Base-by-base conservation (phyloP, 306 rosid species). In the Gleditsia sinensis region DNA sequence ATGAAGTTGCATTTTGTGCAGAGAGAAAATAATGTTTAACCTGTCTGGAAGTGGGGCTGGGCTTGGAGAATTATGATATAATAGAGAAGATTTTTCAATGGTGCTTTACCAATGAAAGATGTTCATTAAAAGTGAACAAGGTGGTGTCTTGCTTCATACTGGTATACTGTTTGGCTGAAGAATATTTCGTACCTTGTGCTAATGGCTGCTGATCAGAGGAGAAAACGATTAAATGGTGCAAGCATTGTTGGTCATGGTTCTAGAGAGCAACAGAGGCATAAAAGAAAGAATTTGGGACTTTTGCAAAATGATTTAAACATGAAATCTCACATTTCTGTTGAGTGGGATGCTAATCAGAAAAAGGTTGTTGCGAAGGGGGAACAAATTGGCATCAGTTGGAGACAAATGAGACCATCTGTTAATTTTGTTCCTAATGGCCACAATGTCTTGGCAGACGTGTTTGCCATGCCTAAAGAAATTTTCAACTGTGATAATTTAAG, bases 171-270 rank as follows among this genome's bases (percentile, higher is more conserved):
- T 51, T 65, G 63, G 37, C 82, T 68, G 77, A 76, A 75, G 48
- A 45, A 75, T 51, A 48, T 74, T 81, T 32, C 60, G 69, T 54
- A 10, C 60, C 71, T 48, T 34, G 72, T 79, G 58, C 46, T 59
- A 59, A 94, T 94, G 99, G 98, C 92, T 63, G 95, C 99, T 78
- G 94, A 92, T 83, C 99, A 94, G 63, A 76, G 83, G 82, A 90
- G 93, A 79, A 94, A 94, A 81, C 91, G 95, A 58, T 63, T 88
- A 76, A 83, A 83, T 86, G 91, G 89, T 79, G 82, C 84, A 55
- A 86, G 77, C 66, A 65, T 86, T 69, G 70, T 72, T 0, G 79
- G 86, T 75, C 79, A 84, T 83, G 86, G 83, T 75, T 83, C 90
- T 21, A 82, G 85, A 83, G 97, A 92, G 83, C 93, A 83, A 37